Percentiles rank a stretch among this genome's conserved stretches.
phyloP scores from a whole-genome alignment of 192 early-diverging fungal genomes.

The Entophlyctis helioformis region DNA sequence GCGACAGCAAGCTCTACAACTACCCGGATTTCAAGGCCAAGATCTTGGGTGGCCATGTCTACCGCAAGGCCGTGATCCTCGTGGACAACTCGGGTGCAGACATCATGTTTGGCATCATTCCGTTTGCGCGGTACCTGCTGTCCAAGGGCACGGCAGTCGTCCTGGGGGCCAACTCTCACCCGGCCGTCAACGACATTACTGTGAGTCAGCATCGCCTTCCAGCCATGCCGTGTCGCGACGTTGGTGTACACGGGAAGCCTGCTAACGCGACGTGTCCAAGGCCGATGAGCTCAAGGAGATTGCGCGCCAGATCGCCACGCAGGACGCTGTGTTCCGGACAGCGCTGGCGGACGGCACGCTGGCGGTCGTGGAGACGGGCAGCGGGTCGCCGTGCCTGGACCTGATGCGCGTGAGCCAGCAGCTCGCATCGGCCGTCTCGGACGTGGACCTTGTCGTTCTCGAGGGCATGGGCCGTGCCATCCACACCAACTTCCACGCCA shows the following conservation, averaged over 20 bases:
- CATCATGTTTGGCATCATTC: slow-evolving; percentile 65
- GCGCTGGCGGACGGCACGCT: slow-evolving; percentile 23
- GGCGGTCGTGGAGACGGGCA: slow-evolving; percentile 53
- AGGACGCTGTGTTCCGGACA: slow-evolving; percentile 27
- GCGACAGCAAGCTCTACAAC: slow-evolving; percentile 32
- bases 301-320: slow-evolving; percentile 18
- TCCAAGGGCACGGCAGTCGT: slow-evolving; percentile 41
- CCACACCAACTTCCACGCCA: slow-evolving; percentile 63
- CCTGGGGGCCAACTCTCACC: slow-evolving; percentile 60
- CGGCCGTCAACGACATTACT: slow-evolving; percentile 75
- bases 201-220: too few species aligned
- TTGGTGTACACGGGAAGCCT: too few species aligned
- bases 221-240: too few species aligned
- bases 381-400: slow-evolving; percentile 61
- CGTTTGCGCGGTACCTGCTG: slow-evolving; percentile 57
- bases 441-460: slow-evolving; percentile 63
- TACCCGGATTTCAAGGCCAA: slow-evolving; percentile 22
- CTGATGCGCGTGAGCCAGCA: slow-evolving; percentile 50
- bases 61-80: slow-evolving; percentile 58
- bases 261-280: too few species aligned
- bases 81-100: slow-evolving; percentile 78
- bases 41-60: slow-evolving; percentile 17
- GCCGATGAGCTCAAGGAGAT: slow-evolving; percentile 40
- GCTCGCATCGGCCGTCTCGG: slow-evolving; percentile 29
- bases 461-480: slow-evolving; percentile 66